Percentiles rank a stretch among this genome's conserved stretches.
Conservation (phyloP, 768 basidiomycete genomes). For the Leucosporidium creatinivorum region DNA sequence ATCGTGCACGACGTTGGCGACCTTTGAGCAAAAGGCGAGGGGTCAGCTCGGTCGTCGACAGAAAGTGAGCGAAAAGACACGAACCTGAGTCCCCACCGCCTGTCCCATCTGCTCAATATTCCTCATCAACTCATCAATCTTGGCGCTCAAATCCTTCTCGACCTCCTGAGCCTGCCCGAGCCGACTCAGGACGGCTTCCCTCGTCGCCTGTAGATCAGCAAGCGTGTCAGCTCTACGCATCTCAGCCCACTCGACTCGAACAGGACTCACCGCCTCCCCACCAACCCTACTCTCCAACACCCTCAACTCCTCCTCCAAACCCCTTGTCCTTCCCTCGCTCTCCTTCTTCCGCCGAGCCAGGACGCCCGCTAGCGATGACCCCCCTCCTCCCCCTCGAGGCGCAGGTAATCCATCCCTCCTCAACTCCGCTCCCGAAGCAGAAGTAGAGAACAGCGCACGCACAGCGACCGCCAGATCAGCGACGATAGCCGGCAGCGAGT, state of each 20-base stretch:
- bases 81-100: slow-evolving; percentile 17
- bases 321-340: slow-evolving; percentile 4
- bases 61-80: neutral
- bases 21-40: neutral
- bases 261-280: neutral
- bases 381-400: neutral
- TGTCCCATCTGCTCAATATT: slow-evolving; percentile 19
- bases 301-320: slow-evolving; percentile 11
- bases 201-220: neutral
- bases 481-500: slow-evolving; percentile 7
- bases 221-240: neutral
- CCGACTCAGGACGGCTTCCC: neutral
- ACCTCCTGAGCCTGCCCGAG: slow-evolving; percentile 11
- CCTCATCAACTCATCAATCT: slow-evolving; percentile 22
- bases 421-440: neutral
- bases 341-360: slow-evolving; percentile 10
- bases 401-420: neutral
- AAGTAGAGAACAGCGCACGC: neutral
- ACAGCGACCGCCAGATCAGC: slow-evolving; percentile 7
- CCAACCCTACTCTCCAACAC: neutral
- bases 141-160: slow-evolving; percentile 16
- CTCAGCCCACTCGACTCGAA: neutral
- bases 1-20: slow-evolving; percentile 6
- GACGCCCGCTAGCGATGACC: neutral
- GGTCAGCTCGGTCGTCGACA: neutral